Evolutionary conservation across 1,284 basidiomycete species (phyloP).

Genomic region (Pyrrhoderma noxium): DNA sequence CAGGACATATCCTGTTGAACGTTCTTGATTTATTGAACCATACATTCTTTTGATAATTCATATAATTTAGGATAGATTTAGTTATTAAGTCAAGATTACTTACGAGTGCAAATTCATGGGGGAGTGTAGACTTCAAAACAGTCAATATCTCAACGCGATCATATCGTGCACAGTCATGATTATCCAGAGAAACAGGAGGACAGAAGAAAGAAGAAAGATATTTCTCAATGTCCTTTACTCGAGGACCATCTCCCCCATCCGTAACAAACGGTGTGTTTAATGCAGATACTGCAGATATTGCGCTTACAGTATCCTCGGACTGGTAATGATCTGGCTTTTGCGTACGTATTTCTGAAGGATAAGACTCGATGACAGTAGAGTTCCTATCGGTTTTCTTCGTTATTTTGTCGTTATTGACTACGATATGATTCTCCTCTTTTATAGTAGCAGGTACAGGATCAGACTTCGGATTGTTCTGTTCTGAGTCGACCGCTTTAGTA

Average conservation of each 20-base stretch:
- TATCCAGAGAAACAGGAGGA: constrained; percentile 50
- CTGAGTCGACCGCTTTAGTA: neutral
- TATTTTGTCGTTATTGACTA: no score
- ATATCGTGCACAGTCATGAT: constrained; percentile 63
- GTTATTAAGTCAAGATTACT: constrained; percentile 22
- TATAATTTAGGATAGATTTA: neutral
- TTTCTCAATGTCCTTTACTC: constrained; percentile 50
- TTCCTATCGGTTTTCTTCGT: no score
- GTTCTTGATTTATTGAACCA: constrained; percentile 77
- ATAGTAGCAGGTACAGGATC: no score
- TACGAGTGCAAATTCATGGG: constrained; percentile 64
- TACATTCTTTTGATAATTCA: constrained; percentile 44
- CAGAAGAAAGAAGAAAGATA: constrained; percentile 62
- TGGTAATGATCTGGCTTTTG: no score
- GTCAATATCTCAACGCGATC: constrained; percentile 62
- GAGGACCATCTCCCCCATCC: constrained; percentile 69
- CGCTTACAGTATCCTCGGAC: no score
- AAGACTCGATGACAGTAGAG: no score
- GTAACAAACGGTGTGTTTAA: constrained; percentile 48
- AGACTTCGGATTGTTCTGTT: constrained; percentile 2
- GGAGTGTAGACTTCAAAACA: constrained; percentile 60
- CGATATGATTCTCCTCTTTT: no score
- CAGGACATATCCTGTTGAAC: constrained; percentile 62
- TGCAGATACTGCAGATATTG: no score
- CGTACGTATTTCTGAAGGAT: no score